Percentiles rank a stretch among this genome's conserved stretches.
These are phyloP conservation scores for Seiridium unicorne DNA, from an alignment of 2,329 filamentous ascomycete genomes.

Conservation along the genomic window DNA sequence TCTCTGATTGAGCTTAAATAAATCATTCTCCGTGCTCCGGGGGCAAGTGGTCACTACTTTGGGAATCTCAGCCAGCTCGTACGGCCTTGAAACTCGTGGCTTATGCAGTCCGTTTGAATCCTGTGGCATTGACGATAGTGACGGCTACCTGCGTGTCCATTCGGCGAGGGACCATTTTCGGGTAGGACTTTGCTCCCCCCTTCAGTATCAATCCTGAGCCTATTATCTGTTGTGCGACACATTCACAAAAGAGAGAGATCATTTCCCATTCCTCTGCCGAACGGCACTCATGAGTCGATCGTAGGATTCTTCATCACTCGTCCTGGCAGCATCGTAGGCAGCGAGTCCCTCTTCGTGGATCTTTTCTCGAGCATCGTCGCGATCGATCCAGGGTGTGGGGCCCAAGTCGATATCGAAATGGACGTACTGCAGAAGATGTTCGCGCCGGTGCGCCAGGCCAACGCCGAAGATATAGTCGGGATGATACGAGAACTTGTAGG, in stretches of 20 bases:
- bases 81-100: too few relatives aligned
- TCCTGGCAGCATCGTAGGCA: not conserved
- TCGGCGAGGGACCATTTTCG: too few relatives aligned
- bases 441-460: not conserved
- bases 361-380: not conserved
- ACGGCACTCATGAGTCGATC: not conserved
- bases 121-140: too few relatives aligned
- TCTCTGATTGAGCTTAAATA: too few relatives aligned
- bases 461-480: not conserved
- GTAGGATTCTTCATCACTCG: not conserved
- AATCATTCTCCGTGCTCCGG: too few relatives aligned
- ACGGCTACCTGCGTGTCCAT: too few relatives aligned
- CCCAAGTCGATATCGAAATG: conserved; percentile 4
- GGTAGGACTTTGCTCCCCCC: too few relatives aligned
- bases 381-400: not conserved
- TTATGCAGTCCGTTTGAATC: too few relatives aligned
- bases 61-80: too few relatives aligned
- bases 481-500: not conserved
- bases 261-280: not conserved
- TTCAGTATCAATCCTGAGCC: too few relatives aligned
- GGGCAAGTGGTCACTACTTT: too few relatives aligned
- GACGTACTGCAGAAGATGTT: conserved; percentile 5
- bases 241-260: not conserved
- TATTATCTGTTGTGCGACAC: not conserved
- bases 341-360: not conserved